phyloP scores from a whole-genome alignment of 2,329 filamentous ascomycete genomes.

The Aspergillus brasiliensis region DNA sequence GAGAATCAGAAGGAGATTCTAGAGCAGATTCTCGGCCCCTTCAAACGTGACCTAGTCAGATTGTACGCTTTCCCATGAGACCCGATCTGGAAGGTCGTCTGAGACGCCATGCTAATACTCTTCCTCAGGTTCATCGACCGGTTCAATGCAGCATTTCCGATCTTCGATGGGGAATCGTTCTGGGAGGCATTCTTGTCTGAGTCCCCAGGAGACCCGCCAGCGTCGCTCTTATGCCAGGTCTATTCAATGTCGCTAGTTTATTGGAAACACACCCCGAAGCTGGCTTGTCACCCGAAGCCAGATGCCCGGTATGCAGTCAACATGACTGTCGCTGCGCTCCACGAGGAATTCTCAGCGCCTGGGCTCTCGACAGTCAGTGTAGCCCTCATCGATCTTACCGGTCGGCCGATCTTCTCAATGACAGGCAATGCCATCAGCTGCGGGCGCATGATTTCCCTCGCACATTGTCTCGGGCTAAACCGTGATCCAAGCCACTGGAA shows the following conservation, averaged over 20 bases:
- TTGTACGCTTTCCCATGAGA: slow-evolving; percentile 44
- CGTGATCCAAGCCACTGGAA: slow-evolving; percentile 58
- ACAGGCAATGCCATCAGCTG: slow-evolving; percentile 60
- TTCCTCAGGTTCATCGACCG: slow-evolving; percentile 55
- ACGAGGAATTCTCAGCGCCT: slow-evolving; percentile 61
- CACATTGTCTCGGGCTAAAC: slow-evolving; percentile 59
- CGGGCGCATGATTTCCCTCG: slow-evolving; percentile 56
- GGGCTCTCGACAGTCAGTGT: slow-evolving; percentile 61
- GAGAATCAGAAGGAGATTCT: slow-evolving; percentile 57
- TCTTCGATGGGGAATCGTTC: slow-evolving; percentile 60
- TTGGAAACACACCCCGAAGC: slow-evolving; percentile 55
- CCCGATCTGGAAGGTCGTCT: background rate
- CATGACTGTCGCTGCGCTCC: slow-evolving; percentile 61
- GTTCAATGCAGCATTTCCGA: slow-evolving; percentile 62
- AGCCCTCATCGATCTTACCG: slow-evolving; percentile 61
- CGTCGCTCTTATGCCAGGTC: slow-evolving; percentile 58
- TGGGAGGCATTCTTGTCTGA: slow-evolving; percentile 51
- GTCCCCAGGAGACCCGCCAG: slow-evolving; percentile 54
- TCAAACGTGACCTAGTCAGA: slow-evolving; percentile 53
- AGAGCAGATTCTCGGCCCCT: slow-evolving; percentile 62
- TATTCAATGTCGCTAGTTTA: slow-evolving; percentile 62
- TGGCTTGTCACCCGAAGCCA: slow-evolving; percentile 53
- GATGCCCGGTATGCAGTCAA: slow-evolving; percentile 66
- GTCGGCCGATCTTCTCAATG: slow-evolving; percentile 62
- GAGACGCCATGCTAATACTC: slow-evolving; percentile 7